A percentile compares a stretch with the other conserved stretches of the same genome.
Conservation (phyloP, 2,329 filamentous ascomycete genomes). For the Colletotrichum scovillei region DNA sequence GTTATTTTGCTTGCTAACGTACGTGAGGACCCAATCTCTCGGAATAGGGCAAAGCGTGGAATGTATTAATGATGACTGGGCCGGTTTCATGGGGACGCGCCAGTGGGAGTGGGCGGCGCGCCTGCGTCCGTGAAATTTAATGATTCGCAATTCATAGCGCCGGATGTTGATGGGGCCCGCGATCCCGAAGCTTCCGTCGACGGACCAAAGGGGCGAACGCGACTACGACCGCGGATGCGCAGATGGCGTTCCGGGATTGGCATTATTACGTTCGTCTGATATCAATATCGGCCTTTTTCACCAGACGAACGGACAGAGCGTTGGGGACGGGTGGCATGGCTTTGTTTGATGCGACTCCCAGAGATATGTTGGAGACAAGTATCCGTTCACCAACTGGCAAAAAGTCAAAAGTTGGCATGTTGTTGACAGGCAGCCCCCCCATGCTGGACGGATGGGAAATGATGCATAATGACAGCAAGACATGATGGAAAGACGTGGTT, state of each 20-base stretch:
- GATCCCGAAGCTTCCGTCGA: slow-evolving; percentile 3
- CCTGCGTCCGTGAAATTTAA: slow-evolving; percentile 6
- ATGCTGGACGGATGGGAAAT: not conserved
- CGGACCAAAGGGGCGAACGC: not conserved
- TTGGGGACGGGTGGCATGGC: not conserved
- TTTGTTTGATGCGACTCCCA: not conserved
- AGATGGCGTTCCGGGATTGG: not conserved
- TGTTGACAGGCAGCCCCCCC: not conserved
- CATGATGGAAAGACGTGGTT: slow-evolving; percentile 15
- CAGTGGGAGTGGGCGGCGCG: not conserved
- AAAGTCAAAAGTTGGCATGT: not conserved
- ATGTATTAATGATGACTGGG: not conserved
- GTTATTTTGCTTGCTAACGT: no score
- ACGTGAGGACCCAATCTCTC: not conserved
- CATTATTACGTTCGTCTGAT: slow-evolving; percentile 13
- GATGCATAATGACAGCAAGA: slow-evolving; percentile 28
- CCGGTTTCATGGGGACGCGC: not conserved
- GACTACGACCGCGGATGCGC: not conserved
- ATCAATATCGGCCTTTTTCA: slow-evolving; percentile 2
- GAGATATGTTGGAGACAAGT: not conserved
- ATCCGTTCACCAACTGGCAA: not conserved
- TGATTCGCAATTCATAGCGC: not conserved
- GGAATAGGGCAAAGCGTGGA: not conserved
- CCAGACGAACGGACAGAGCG: not conserved
- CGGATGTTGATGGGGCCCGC: slow-evolving; percentile 1